Evolutionary conservation across 2,329 filamentous ascomycete genomes (phyloP).

Genomic region (Madurella mycetomatis): DNA sequence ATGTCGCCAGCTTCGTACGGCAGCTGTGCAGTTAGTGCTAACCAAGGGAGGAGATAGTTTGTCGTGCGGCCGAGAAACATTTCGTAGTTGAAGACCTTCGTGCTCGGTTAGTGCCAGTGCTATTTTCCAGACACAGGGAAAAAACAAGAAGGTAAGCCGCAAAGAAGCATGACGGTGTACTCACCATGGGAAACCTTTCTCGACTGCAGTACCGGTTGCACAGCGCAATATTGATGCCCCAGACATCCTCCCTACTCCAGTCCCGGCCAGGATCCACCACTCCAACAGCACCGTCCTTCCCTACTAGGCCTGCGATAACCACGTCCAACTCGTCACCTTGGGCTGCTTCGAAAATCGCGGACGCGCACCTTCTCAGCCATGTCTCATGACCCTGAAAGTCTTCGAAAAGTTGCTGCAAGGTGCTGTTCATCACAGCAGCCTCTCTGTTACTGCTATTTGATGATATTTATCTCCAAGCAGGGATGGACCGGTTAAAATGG

Average conservation of each 20-base stretch:
- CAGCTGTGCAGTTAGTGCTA: conserved; percentile 9
- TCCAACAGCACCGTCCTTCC: not conserved
- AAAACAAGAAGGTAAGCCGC: not conserved
- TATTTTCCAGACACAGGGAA: no score
- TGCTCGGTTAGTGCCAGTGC: not conserved
- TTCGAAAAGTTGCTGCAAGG: not conserved
- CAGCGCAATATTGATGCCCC: not conserved
- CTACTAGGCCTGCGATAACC: not conserved
- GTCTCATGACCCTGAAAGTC: not conserved
- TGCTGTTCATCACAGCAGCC: not conserved
- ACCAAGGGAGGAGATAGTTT: conserved; percentile 10
- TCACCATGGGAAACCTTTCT: not conserved
- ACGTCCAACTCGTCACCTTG: not conserved
- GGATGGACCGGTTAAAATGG: no score
- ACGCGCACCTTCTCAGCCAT: not conserved
- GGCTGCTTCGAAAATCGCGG: not conserved
- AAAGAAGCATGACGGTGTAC: not conserved
- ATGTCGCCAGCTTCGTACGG: conserved; percentile 5
- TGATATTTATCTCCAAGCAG: no score
- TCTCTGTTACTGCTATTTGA: no score
- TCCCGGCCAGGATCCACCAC: not conserved
- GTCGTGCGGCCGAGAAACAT: conserved; percentile 5
- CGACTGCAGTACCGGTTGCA: not conserved
- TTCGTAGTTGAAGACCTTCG: conserved; percentile 12
- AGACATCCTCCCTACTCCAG: not conserved